Evolutionary conservation across 768 basidiomycete species (phyloP), one percentile per base, ranked within the genome.

Genomic region (Phylloporus arenicola): DNA sequence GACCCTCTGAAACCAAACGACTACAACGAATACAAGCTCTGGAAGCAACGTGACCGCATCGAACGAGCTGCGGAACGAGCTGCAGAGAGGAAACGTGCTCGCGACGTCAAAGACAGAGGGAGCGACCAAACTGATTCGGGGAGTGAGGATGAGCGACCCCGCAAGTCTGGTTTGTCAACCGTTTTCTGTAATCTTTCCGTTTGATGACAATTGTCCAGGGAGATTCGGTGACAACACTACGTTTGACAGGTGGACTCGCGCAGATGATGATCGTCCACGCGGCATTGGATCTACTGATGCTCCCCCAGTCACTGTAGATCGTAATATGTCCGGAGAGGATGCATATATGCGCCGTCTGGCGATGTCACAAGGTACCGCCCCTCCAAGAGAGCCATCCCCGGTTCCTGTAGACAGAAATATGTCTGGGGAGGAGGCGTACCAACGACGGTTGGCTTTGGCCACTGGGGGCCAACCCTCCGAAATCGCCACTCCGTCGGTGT

Each of bases 1-100:
- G 91, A 93, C 55, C 86, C 89, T 2, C 68, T 83, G 19, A 80
- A 86, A 22, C 91, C 91, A 2, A 92, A 92, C 52, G 91, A 93
- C 57, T 92, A 92, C 68, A 83, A 85, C 57, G 91, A 92, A 58
- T 92, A 83, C 74, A 92, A 91, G 60, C 58, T 81, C 11, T 92
- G 83, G 83, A 84, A 84, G 56, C 80, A 81, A 54, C 82, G 81
- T 50, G 86, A 89, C 22, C 80, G 80, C 37, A 87, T 86, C 43
- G 86, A 91, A 56, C 72, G 81, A 38, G 76, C 84, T n/a, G 59
- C 67, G 14, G 81, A 84, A 55, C 76, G 82, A 30, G 62, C 78
- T n/a, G 75, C 76, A 11, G 82, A 86, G 63, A 69, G 76, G 33
- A 85, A 86, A 57, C 74, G 83, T 35, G 71, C 70, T 24, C 74